Evolutionary conservation across 805 yeast species (phyloP).

Genomic region (Kodamaea jinghongensis): DNA sequence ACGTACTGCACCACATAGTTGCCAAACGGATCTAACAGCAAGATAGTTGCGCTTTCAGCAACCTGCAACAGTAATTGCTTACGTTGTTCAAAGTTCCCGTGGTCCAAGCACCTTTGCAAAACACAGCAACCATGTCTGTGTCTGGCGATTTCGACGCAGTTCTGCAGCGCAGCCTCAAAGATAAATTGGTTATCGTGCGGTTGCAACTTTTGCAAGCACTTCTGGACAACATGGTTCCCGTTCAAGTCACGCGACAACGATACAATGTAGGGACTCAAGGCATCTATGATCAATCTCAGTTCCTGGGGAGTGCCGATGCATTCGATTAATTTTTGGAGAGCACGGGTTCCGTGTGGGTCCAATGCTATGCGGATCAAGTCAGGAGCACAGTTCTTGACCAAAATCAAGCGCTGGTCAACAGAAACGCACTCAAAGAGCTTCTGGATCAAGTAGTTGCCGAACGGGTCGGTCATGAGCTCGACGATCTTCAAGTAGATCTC

Average conservation of each 20-base stretch:
- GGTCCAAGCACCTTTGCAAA: constrained; percentile 89
- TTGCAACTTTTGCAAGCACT: constrained; percentile 72
- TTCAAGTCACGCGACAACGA: constrained; percentile 81
- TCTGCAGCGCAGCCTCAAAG: constrained; percentile 74
- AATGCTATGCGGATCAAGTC: constrained; percentile 77
- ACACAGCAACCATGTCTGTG: constrained; percentile 81
- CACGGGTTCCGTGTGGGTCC: constrained; percentile 95
- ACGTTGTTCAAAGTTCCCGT: constrained; percentile 72
- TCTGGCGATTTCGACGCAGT: constrained; percentile 81
- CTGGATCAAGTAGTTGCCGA: constrained; percentile 95
- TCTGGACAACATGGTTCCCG: constrained; percentile 96
- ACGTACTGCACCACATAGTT: constrained; percentile 97
- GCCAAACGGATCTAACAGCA: constrained; percentile 92
- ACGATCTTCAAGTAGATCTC: constrained; percentile 77
- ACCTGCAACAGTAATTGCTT: constrained; percentile 63
- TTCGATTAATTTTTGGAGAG: constrained; percentile 89
- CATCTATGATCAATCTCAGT: constrained; percentile 55
- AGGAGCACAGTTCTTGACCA: constrained; percentile 71
- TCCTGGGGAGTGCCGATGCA: constrained; percentile 72
- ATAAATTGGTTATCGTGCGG: constrained; percentile 80
- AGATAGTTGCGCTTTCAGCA: constrained; percentile 61
- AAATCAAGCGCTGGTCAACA: constrained; percentile 62
- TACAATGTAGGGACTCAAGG: constrained; percentile 71
- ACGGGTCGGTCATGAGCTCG: constrained; percentile 91
- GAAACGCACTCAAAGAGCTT: constrained; percentile 78